Evolutionary conservation across 2,329 filamentous ascomycete species (phyloP).

Genomic region (Fusarium setosum): DNA sequence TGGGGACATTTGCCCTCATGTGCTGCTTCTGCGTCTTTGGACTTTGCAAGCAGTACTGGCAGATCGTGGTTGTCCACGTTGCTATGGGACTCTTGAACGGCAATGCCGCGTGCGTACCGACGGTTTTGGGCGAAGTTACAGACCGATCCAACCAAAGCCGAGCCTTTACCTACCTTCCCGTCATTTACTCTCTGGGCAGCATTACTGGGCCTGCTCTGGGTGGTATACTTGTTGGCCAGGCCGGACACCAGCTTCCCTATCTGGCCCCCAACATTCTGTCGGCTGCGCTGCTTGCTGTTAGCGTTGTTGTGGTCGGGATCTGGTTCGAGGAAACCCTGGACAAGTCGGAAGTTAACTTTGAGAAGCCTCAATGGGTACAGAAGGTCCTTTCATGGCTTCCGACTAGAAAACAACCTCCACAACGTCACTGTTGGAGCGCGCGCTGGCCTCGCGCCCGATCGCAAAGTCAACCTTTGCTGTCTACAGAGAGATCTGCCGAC

Average conservation of each 20-base stretch:
- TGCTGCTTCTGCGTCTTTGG: constrained; percentile 88
- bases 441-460: constrained; percentile 50
- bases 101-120: constrained; percentile 93
- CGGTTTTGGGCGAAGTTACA: constrained; percentile 93
- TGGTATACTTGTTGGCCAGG: constrained; percentile 78
- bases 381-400: constrained; percentile 45
- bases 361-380: constrained; percentile 49
- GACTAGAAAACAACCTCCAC: constrained; percentile 26
- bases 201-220: constrained; percentile 95
- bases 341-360: constrained; percentile 43
- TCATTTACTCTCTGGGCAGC: constrained; percentile 94
- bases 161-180: constrained; percentile 93
- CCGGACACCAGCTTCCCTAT: constrained; percentile 78
- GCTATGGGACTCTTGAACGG: constrained; percentile 95
- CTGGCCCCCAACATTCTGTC: constrained; percentile 85
- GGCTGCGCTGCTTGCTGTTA: constrained; percentile 76
- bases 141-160: constrained; percentile 93
- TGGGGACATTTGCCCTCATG: constrained; percentile 86
- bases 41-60: constrained; percentile 84
- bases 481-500: constrained; percentile 25
- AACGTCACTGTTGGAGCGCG: constrained; percentile 51
- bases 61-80: constrained; percentile 86
- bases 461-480: constrained; percentile 45
- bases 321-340: constrained; percentile 85
- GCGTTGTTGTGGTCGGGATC: constrained; percentile 78